Conservation (phyloP, 495 filamentous ascomycete genomes). For the Apodospora peruviana region DNA sequence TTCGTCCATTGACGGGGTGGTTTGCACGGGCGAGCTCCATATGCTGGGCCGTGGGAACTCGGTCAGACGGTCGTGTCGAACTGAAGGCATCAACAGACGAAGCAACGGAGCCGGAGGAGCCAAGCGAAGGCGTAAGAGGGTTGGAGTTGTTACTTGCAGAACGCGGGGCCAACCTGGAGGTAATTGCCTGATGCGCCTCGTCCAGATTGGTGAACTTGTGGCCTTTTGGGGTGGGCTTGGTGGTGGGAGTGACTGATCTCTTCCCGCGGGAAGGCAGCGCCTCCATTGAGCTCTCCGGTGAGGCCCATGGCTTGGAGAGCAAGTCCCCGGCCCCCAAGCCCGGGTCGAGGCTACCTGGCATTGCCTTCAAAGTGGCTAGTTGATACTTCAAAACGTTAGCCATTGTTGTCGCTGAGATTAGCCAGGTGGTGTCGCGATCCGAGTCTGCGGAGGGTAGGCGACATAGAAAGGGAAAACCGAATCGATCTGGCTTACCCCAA, state of each 20-base stretch:
- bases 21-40: constrained; percentile 7
- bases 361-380: neutral
- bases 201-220: constrained; percentile 18
- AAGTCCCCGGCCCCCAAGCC: neutral
- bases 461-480: too few relatives aligned
- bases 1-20: constrained; percentile 7
- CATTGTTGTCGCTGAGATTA: too few relatives aligned
- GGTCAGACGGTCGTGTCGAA: neutral
- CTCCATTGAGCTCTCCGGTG: constrained; percentile 1
- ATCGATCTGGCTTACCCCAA: too few relatives aligned
- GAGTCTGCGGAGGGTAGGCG: too few relatives aligned
- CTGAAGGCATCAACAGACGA: constrained; percentile 7
- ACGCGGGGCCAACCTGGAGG: constrained; percentile 7
- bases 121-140: neutral
- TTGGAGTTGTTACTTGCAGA: constrained; percentile 1
- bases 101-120: neutral
- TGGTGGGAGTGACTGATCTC: neutral
- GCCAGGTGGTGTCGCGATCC: too few relatives aligned
- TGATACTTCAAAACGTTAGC: too few relatives aligned
- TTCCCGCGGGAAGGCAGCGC: neutral
- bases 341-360: constrained; percentile 8
- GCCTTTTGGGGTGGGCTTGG: constrained; percentile 15
- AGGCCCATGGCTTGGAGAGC: neutral
- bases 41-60: constrained; percentile 1
- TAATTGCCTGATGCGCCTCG: constrained; percentile 25